Evolutionary conservation across 2,329 filamentous ascomycete genomes (phyloP), one percentile per base, ranked within the genome.

Genomic region (Hypoxylon sp.): DNA sequence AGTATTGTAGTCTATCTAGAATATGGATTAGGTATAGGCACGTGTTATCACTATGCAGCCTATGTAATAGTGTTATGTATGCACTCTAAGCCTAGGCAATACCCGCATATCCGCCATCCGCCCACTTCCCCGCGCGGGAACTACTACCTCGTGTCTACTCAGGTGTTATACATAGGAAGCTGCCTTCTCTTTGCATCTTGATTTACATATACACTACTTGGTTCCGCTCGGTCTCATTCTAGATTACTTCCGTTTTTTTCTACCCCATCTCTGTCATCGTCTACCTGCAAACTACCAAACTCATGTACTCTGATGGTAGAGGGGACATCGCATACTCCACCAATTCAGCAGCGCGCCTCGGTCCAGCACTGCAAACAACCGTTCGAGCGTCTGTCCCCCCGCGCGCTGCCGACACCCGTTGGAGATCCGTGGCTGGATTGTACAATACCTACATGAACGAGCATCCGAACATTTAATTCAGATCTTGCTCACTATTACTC

Each of bases 121-220:
- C 53, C 67, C 67, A 69, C 67, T 60, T 69, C 63, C 67, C 67
- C 67, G 67, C 67, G 67, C 67, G 60, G 67, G 61, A 54, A 58
- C 66, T 65, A 63, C 55, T 16, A 27, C 32, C 47, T 32, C 25
- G 46, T 29, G 32, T 23, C 34, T 16, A 43, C 29, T 60, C 46
- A 37, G 48, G 16, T 60, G 16, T 27, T 39, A 29, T 57, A 57
- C 30, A 39, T 50, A 51, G 43, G 54, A 30, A 54, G 55, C 27
- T 55, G 61, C 41, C 50, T 30, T 48, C 47, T 47, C 29, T 21
- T 50, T 53, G 41, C 54, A 68, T 61, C 61, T 56, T 21, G 30
- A 55, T 45, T n/a, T 61, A 59, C 57, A 62, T 60, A 58, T 58
- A 67, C 27, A 23, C 57, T n/a, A 46, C 37, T 61, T 60, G 58